phyloP scores from a whole-genome alignment of 345 rosid species.

The Citrus mangshanensis region DNA sequence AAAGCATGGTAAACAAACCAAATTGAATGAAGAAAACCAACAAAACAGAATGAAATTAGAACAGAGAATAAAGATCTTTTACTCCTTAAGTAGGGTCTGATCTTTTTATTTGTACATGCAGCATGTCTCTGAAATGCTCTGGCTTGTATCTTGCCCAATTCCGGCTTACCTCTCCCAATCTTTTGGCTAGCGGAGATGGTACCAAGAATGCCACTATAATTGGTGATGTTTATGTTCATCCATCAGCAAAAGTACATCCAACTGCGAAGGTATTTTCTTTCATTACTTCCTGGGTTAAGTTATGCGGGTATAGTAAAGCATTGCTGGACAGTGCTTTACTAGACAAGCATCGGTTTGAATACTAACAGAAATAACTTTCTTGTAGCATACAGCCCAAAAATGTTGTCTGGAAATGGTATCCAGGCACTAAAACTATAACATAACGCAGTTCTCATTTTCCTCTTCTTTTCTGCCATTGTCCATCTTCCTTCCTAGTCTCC shows the following conservation, averaged over 20 bases:
- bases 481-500: neutral
- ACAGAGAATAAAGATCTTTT: neutral
- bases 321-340: neutral
- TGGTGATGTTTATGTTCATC: slow-evolving; percentile 91
- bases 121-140: slow-evolving; percentile 90
- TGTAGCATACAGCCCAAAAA: neutral
- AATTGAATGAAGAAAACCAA: neutral
- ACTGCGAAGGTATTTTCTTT: slow-evolving; percentile 72
- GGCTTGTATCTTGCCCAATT: slow-evolving; percentile 81
- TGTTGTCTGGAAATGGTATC: neutral
- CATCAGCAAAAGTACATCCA: slow-evolving; percentile 95
- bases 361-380: neutral
- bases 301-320: neutral
- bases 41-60: neutral
- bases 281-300: slow-evolving; percentile 8
- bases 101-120: slow-evolving; percentile 23
- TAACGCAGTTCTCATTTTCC: neutral
- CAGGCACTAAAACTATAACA: neutral
- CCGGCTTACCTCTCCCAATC: slow-evolving; percentile 58
- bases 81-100: neutral
- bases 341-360: neutral
- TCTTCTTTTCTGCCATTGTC: neutral
- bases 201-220: slow-evolving; percentile 55
- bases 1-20: neutral
- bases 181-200: slow-evolving; percentile 87